phyloP scores from a whole-genome alignment of 495 filamentous ascomycete species.

The Lophiostoma macrostomum region DNA sequence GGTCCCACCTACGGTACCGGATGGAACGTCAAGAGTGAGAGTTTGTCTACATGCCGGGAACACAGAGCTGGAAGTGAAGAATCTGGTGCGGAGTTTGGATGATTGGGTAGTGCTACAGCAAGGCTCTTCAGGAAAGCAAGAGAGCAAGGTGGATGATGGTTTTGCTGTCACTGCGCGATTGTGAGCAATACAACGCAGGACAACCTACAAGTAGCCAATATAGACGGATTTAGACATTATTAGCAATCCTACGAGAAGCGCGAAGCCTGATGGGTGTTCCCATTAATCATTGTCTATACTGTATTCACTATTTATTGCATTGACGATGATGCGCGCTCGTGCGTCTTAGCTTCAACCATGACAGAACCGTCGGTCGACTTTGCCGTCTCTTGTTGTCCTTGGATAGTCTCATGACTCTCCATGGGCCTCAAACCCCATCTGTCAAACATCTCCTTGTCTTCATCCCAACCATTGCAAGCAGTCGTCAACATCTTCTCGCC shows the following conservation, averaged over 20 bases:
- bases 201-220: no score
- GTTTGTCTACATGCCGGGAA: slow-evolving; percentile 57
- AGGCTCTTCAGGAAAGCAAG: not conserved
- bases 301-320: no score
- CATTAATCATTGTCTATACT: no score
- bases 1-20: slow-evolving; percentile 55
- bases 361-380: no score
- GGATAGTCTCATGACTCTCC: slow-evolving; percentile 49
- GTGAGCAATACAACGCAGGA: no score
- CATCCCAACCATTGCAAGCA: slow-evolving; percentile 82
- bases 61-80: slow-evolving; percentile 45
- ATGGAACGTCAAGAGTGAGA: slow-evolving; percentile 50
- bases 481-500: slow-evolving; percentile 92
- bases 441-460: slow-evolving; percentile 75
- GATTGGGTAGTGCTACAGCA: slow-evolving; percentile 42
- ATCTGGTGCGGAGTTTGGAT: slow-evolving; percentile 44
- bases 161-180: not conserved
- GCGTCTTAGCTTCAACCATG: not conserved
- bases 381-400: slow-evolving; percentile 14
- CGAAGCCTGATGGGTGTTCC: no score
- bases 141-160: not conserved
- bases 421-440: slow-evolving; percentile 72
- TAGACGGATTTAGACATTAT: no score
- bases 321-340: no score
- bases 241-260: no score